Base-by-base conservation (phyloP, 495 filamentous ascomycete genomes). In the Lepraria neglecta region DNA sequence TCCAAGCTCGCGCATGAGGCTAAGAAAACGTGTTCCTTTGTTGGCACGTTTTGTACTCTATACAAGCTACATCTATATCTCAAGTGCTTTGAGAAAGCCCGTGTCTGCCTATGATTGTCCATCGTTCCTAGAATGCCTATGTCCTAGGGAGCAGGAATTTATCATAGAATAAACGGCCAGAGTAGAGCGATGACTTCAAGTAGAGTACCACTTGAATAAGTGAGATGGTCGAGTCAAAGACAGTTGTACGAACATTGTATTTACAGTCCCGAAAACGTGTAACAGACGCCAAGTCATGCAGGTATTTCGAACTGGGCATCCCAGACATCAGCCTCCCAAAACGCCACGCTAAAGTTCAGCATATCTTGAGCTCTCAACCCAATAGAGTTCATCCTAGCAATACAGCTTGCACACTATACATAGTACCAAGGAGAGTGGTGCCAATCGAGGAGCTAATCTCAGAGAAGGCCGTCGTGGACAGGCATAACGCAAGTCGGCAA, bases 401-500 rank as follows among this genome's bases (percentile, higher is more conserved):
- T 48, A 42, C 57, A 59, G 24, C n/a, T 3, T n/a, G 6, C 19
- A 48, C 31, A 24, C 17, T 4, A 17, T n/a, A 6, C 6, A 6
- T 6, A 15, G 48, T 5, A 24, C 31, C 9, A 15, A 28, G 28
- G 21, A 7, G 40, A 15, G 38, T 30, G 9, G 6, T 21, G 9
- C 30, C 28, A 12, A 47, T 47, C 24, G 10, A 7, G 14, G 28
- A 7, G 9, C 35, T 17, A 2, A 40, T 9, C 4, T 65, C 55
- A 60, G 33, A 47, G 42, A 27, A 65, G 54, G 21, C 46, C 42
- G 46, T 60, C 59, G 44, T 58, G 51, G 15, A 12, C 19, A 24
- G 59, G 48, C 61, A 63, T 56, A 4, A 63, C 45, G 38, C 60
- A 63, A 40, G 33, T 59, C 17, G 60, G 55, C 28, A 64, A n/a